Percentiles rank a stretch among this genome's conserved stretches.
phyloP scores from a whole-genome alignment of 2,329 filamentous ascomycete genomes.

The Penicillium sp. region DNA sequence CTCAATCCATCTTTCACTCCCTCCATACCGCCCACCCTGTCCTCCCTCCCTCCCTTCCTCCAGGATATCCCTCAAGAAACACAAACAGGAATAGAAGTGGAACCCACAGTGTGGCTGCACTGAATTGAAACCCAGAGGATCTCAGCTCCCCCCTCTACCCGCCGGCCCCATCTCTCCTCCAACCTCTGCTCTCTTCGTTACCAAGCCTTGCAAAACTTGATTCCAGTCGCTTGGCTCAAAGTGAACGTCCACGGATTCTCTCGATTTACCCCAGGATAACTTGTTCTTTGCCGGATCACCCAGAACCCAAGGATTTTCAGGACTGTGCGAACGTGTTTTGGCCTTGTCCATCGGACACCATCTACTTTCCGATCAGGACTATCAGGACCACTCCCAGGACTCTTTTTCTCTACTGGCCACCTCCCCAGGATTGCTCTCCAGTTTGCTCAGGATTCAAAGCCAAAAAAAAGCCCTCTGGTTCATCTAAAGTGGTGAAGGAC shows the following conservation, averaged over 20 bases:
- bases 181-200: slow-evolving; percentile 5
- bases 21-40: slow-evolving; percentile 5
- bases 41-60: background rate
- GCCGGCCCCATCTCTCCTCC: slow-evolving; percentile 6
- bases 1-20: background rate
- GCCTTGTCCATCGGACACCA: slow-evolving; percentile 11
- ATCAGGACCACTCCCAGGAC: slow-evolving; percentile 9
- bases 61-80: background rate
- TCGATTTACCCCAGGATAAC: slow-evolving; percentile 23
- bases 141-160: slow-evolving; percentile 4
- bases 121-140: slow-evolving; percentile 7
- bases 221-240: slow-evolving; percentile 15
- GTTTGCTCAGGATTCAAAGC: background rate
- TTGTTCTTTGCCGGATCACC: slow-evolving; percentile 1
- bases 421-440: slow-evolving; percentile 11
- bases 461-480: slow-evolving; percentile 6
- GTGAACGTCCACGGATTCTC: background rate
- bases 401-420: slow-evolving; percentile 15
- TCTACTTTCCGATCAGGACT: slow-evolving; percentile 14
- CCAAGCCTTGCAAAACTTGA: slow-evolving; percentile 18
- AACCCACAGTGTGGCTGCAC: background rate
- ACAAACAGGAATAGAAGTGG: background rate
- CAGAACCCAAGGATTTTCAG: slow-evolving; percentile 19
- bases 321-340: slow-evolving; percentile 13
- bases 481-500: slow-evolving; percentile 21